phyloP scores from a whole-genome alignment of 2,329 filamentous ascomycete genomes.

The Nannizzia gypsea region DNA sequence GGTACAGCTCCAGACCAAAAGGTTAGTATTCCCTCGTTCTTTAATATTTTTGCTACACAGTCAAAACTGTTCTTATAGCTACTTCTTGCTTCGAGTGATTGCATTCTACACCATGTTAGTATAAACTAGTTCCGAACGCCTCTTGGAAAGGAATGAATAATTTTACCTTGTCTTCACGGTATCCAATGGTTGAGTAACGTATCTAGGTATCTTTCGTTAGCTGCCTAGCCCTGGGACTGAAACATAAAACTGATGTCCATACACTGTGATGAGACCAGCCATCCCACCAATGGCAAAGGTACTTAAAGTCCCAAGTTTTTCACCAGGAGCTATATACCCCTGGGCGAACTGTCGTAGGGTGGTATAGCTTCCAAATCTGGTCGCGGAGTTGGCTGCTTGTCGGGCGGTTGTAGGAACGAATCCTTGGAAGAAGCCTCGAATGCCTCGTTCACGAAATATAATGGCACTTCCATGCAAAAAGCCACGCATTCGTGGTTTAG shows the following conservation, averaged over 20 bases:
- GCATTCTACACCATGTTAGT: conserved; percentile 52
- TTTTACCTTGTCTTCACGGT: conserved; percentile 72
- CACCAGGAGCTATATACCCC: conserved; percentile 82
- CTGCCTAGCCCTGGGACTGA: neutral
- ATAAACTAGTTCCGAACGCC: neutral
- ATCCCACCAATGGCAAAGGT: conserved; percentile 87
- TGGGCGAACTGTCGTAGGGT: conserved; percentile 82
- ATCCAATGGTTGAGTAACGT: conserved; percentile 59
- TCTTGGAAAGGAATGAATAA: neutral
- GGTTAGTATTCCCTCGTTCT: conserved; percentile 76
- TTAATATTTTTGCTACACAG: conserved; percentile 73
- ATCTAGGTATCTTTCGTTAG: conserved; percentile 23
- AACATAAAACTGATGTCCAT: conserved; percentile 29
- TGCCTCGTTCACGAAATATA: conserved; percentile 75
- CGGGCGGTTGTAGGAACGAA: conserved; percentile 89
- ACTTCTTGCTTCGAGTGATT: conserved; percentile 73
- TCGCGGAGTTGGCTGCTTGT: conserved; percentile 88
- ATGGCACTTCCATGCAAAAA: conserved; percentile 83
- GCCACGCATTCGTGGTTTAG: conserved; percentile 75
- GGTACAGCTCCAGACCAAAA: conserved; percentile 93
- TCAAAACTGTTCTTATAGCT: conserved; percentile 79
- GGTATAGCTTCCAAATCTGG: conserved; percentile 82
- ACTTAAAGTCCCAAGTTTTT: conserved; percentile 77
- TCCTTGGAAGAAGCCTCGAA: conserved; percentile 91
- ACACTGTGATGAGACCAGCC: conserved; percentile 85